A percentile compares a stretch with the other conserved stretches of the same genome.
phyloP scores from a whole-genome alignment of 164 flowering plant genomes.

The Euptelea pleiosperma region DNA sequence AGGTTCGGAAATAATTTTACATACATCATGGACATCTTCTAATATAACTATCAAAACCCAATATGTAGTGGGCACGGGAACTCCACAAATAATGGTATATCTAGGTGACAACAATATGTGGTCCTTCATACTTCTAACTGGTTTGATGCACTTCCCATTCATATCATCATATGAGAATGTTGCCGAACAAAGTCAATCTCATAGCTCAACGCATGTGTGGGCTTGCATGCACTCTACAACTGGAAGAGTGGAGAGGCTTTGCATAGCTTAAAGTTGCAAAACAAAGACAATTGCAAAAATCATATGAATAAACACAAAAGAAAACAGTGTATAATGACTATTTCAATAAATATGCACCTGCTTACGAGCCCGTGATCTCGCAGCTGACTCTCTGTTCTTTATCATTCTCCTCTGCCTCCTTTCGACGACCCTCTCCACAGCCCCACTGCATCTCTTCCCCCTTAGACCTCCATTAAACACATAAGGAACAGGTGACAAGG shows the following conservation, averaged over 20 bases:
- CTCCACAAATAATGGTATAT: too few relatives aligned
- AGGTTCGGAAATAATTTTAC: too few relatives aligned
- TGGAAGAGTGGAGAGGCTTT: neutral
- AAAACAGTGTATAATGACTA: neutral
- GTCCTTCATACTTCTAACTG: too few relatives aligned
- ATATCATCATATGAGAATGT: too few relatives aligned
- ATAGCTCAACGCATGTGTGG: too few relatives aligned
- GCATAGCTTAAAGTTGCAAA: neutral
- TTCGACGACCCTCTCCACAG: conserved; percentile 80
- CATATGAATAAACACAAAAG: neutral
- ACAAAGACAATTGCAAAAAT: neutral
- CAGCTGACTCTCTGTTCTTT: conserved; percentile 90
- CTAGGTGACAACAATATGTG: too few relatives aligned
- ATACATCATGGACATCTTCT: too few relatives aligned
- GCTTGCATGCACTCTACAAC: too few relatives aligned
- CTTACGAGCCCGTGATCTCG: conserved; percentile 92
- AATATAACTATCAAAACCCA: too few relatives aligned
- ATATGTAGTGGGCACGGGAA: too few relatives aligned
- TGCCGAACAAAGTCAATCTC: too few relatives aligned
- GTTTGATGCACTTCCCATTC: too few relatives aligned
- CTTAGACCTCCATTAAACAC: conserved; percentile 49
- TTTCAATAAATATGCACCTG: conserved; percentile 45
- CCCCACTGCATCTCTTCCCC: conserved; percentile 52
- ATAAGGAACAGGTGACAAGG: conserved; percentile 69
- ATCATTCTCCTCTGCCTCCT: conserved; percentile 92